Evolutionary conservation across 2,329 filamentous ascomycete species (phyloP), one percentile per base, ranked within the genome.

Genomic region (Aspergillus pseudoglaucus): DNA sequence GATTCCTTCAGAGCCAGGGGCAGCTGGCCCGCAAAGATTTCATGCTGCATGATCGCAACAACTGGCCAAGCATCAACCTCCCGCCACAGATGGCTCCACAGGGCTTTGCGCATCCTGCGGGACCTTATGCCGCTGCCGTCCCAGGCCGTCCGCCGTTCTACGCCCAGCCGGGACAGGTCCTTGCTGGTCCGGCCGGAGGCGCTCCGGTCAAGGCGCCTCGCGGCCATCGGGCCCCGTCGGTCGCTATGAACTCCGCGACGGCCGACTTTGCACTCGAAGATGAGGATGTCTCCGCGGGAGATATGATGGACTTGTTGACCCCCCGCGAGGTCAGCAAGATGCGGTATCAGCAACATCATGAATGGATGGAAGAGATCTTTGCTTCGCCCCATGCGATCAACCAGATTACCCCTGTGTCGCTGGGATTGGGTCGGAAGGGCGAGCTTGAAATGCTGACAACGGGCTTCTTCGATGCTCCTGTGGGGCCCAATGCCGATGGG

Each of bases 331-430:
- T 98, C 52, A 95, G 90, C 58, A 76, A 88, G 51, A 82, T 83
- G 54, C 82, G 93, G 47, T 98, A 96, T 67, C 85, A 85, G 64
- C 90, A 96, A 63, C 94, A 98, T 60, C 91, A 98, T 61, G 89
- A 95, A 66, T 97, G 91, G 93, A 95, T 98, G 88, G 93, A 97
- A 63, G 91, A 98, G 69, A 84, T 98, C 23, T 80, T 97, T 46
- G 88, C 87, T 1, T 97, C 91, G 1, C 89, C 90, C 0, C 96
- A 95, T 63, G 79, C 86, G 20, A 86, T 91, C 52, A 80, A 80
- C 44, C 88, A 94, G 63, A 95, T 98, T 49, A 82, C 85, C 7
- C 90, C 91, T 0, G 82, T 90, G 2, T 90, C 95, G 63, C 80
- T 97, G 30, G 90, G 90, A 1, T 75, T 97, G 8, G 93, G 93